Evolutionary conservation across 2,329 filamentous ascomycete genomes (phyloP).

Genomic region (Helicocarpus griseus): DNA sequence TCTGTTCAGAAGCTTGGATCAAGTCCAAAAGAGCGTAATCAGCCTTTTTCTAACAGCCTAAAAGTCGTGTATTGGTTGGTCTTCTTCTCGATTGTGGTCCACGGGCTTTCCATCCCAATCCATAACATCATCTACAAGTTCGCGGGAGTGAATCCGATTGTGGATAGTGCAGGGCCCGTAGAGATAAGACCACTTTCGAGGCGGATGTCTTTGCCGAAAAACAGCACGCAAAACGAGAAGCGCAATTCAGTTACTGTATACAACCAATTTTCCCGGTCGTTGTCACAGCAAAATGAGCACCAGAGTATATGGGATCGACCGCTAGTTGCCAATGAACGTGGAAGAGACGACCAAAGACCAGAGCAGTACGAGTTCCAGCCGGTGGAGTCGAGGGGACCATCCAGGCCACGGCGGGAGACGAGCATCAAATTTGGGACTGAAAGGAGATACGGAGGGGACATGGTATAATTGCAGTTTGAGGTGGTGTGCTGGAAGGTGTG

Average conservation of each 20-base stretch:
- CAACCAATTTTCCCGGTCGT: not conserved
- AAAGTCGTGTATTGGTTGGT: conserved; percentile 40
- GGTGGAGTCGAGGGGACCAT: not conserved
- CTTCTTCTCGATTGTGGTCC: conserved; percentile 30
- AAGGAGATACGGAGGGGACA: not conserved
- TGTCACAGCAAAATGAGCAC: not conserved
- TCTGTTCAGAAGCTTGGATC: no score
- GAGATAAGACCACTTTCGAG: conserved; percentile 15
- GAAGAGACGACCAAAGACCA: not conserved
- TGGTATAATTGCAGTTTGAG: not conserved
- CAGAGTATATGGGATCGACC: not conserved
- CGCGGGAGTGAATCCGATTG: conserved; percentile 21
- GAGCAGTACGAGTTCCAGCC: not conserved
- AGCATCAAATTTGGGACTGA: not conserved
- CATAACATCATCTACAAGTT: conserved; percentile 25
- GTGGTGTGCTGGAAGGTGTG: not conserved
- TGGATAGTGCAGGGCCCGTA: conserved; percentile 22
- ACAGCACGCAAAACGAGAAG: conserved; percentile 10
- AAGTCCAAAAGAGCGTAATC: not conserved
- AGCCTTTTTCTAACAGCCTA: not conserved
- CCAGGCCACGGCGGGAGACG: not conserved
- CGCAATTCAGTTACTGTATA: conserved; percentile 4
- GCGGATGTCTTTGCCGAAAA: conserved; percentile 22
- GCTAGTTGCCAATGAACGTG: not conserved
- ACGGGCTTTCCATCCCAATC: conserved; percentile 29